Evolutionary conservation across 345 rosid genomes (phyloP).

Genomic region (Barbarea vulgaris): DNA sequence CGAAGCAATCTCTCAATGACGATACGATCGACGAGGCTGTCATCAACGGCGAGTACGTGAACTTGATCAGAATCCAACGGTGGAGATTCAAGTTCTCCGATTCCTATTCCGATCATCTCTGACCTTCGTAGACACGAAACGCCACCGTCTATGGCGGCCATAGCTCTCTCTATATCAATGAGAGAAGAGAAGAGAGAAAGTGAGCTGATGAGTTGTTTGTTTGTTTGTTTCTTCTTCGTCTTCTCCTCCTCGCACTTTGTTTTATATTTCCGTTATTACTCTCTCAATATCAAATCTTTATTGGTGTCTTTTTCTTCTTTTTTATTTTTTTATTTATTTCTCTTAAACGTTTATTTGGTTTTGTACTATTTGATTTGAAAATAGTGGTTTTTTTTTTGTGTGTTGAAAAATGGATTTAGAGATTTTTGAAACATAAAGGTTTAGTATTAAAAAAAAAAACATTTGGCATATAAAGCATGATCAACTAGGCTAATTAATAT

Average conservation of each 20-base stretch:
- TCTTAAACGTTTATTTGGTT: not conserved
- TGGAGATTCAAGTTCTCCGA: conserved; percentile 46
- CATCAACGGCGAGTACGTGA: conserved; percentile 95
- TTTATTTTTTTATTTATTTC: no score
- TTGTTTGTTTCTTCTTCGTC: not conserved
- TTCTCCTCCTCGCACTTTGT: not conserved
- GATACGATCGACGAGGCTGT: conserved; percentile 80
- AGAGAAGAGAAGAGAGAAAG: not conserved
- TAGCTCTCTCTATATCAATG: not conserved
- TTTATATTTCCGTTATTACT: not conserved
- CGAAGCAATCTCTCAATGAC: conserved; percentile 85
- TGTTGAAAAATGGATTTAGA: no score
- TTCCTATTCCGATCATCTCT: conserved; percentile 45
- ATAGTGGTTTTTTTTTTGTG: not conserved
- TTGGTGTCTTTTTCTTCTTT: not conserved
- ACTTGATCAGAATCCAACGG: conserved; percentile 55
- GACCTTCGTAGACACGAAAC: conserved; percentile 47
- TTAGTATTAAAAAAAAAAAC: not conserved
- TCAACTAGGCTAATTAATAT: not conserved
- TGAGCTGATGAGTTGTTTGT: not conserved
- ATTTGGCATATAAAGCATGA: no score
- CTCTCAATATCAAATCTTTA: not conserved
- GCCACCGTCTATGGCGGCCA: conserved; percentile 49
- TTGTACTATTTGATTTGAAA: not conserved
- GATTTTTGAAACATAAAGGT: no score